phyloP scores from a whole-genome alignment of 1,139 yeast genomes.

The Nakaseomyces bracarensis region DNA sequence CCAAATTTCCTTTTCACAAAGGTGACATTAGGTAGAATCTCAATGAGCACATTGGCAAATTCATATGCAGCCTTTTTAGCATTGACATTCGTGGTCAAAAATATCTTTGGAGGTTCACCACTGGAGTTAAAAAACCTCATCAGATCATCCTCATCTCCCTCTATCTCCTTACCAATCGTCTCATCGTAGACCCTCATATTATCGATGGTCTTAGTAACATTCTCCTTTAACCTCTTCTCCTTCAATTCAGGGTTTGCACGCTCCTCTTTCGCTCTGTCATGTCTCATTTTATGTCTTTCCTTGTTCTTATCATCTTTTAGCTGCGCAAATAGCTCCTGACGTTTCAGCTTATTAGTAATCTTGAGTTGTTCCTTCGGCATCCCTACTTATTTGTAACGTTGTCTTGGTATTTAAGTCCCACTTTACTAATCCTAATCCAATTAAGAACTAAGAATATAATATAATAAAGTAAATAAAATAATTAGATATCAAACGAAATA shows the following conservation, averaged over 20 bases:
- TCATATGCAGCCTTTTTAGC: constrained; percentile 85
- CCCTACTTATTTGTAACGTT: not conserved
- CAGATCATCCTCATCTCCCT: constrained; percentile 65
- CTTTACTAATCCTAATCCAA: not conserved
- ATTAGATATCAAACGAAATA: too few species aligned
- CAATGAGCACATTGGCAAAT: constrained; percentile 80
- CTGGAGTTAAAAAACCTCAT: constrained; percentile 23
- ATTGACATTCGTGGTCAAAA: constrained; percentile 78
- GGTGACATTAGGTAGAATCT: constrained; percentile 74
- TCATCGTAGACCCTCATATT: constrained; percentile 85
- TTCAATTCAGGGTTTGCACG: constrained; percentile 70
- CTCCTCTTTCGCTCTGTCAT: constrained; percentile 76
- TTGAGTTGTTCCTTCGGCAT: constrained; percentile 25
- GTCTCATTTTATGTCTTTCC: constrained; percentile 66
- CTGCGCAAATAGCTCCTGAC: constrained; percentile 72
- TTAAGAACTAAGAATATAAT: too few species aligned
- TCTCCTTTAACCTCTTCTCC: constrained; percentile 68
- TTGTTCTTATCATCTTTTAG: constrained; percentile 69
- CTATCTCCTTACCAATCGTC: constrained; percentile 55
- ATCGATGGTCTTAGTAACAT: constrained; percentile 84
- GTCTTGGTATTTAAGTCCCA: not conserved
- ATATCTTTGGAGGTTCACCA: constrained; percentile 57
- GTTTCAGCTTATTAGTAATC: constrained; percentile 65
- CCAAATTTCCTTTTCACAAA: constrained; percentile 83
- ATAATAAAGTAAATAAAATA: too few species aligned